A percentile compares a stretch with the other conserved stretches of the same genome.
Conservation (phyloP, 345 rosid species). For the Ricinus communis region DNA sequence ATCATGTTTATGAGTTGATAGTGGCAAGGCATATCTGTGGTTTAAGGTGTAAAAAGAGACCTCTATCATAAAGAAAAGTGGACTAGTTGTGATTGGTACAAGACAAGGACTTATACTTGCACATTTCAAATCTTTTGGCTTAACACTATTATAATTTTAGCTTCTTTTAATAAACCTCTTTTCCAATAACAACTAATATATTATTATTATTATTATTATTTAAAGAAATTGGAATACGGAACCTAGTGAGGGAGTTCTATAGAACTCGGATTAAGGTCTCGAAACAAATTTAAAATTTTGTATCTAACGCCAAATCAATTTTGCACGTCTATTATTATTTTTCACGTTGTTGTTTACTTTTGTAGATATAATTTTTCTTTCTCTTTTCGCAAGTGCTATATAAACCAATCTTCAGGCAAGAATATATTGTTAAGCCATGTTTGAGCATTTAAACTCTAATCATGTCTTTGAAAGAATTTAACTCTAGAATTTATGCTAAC, state of each 20-base stretch:
- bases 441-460: neutral
- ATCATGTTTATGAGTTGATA: conserved; percentile 5
- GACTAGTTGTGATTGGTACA: conserved; percentile 12
- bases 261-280: no score
- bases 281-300: no score
- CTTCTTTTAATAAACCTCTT: conserved; percentile 4
- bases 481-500: no score
- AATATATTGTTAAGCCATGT: neutral
- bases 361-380: no score
- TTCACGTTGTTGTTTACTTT: no score
- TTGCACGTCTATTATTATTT: no score
- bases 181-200: neutral
- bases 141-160: neutral
- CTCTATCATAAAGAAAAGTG: conserved; percentile 15
- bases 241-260: no score
- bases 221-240: no score
- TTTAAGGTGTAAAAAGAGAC: conserved; percentile 25
- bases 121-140: neutral
- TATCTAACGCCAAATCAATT: no score
- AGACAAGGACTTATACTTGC: conserved; percentile 45
- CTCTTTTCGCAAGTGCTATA: no score
- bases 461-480: neutral
- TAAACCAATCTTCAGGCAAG: neutral
- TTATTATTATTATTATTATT: no score
- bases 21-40: neutral